Percentiles rank a stretch among this genome's conserved stretches.
Evolutionary conservation across 2,329 filamentous ascomycete species (phyloP).

Genomic region (Trichoderma sp.): DNA sequence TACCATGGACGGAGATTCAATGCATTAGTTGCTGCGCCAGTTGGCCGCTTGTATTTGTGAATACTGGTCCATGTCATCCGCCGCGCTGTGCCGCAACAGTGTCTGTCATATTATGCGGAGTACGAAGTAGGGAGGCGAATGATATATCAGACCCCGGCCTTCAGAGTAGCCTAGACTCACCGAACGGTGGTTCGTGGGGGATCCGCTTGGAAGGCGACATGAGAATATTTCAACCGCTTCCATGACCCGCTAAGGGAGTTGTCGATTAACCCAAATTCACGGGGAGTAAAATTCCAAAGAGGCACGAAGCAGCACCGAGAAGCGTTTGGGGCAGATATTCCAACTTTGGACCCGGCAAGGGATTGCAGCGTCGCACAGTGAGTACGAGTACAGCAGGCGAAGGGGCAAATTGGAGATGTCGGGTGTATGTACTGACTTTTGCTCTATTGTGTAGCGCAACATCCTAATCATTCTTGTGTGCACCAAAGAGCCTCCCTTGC

Average conservation of each 20-base stretch:
- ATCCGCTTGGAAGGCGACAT: conserved; percentile 15
- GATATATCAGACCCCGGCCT: neutral
- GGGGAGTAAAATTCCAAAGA: neutral
- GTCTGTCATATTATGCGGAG: conserved; percentile 5
- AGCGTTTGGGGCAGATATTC: neutral
- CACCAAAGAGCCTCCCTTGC: neutral
- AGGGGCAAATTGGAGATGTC: neutral
- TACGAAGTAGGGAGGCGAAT: neutral
- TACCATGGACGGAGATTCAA: neutral
- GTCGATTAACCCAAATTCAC: neutral
- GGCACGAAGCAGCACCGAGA: neutral
- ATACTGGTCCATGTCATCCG: neutral
- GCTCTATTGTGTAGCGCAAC: neutral
- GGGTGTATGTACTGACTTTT: neutral
- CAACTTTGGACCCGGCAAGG: neutral
- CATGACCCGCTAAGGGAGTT: conserved; percentile 10
- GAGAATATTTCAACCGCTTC: conserved; percentile 8
- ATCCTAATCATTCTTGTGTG: neutral
- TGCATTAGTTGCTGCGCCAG: neutral
- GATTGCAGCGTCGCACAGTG: neutral
- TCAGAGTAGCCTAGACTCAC: neutral
- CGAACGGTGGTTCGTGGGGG: conserved; percentile 20
- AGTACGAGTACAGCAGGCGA: neutral
- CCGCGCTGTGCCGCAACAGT: neutral
- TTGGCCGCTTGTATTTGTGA: neutral